Percentiles rank a stretch among this genome's conserved stretches.
Conservation (phyloP, 306 rosid species). For the Comarum palustre region DNA sequence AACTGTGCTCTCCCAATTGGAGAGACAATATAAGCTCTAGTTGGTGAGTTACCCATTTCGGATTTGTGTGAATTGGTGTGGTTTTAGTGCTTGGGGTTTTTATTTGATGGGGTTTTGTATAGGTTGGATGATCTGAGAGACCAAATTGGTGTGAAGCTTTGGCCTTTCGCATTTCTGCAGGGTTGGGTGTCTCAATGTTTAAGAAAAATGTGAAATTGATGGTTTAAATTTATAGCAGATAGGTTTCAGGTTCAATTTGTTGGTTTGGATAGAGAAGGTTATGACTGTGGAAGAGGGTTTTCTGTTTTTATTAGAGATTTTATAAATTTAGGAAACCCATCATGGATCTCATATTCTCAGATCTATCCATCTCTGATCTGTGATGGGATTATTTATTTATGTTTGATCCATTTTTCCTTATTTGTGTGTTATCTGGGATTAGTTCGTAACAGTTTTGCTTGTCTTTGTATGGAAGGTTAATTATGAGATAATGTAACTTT, state of each 20-base stretch:
- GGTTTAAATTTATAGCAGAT: background rate
- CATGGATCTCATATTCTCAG: background rate
- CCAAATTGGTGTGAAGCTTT: background rate
- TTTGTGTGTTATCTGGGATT: slow-evolving; percentile 1
- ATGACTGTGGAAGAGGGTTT: background rate
- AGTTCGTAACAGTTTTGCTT: background rate
- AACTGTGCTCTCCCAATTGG: slow-evolving; percentile 71
- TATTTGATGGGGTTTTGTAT: background rate
- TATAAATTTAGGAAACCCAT: background rate
- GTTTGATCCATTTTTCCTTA: background rate
- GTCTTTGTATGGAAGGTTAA: background rate
- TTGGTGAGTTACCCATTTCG: slow-evolving; percentile 59
- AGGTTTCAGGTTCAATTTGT: background rate
- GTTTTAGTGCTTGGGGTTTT: background rate
- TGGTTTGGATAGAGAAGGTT: background rate
- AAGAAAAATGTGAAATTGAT: background rate
- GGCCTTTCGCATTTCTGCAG: background rate
- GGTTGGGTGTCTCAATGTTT: background rate
- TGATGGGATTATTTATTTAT: background rate
- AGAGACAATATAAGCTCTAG: slow-evolving; percentile 72
- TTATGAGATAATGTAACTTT: background rate
- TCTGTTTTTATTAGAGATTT: background rate
- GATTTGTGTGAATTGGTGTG: background rate
- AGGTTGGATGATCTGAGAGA: background rate
- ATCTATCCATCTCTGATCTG: background rate